Evolutionary conservation across 306 rosid species (phyloP).

Genomic region (Trifolium fragiferum): DNA sequence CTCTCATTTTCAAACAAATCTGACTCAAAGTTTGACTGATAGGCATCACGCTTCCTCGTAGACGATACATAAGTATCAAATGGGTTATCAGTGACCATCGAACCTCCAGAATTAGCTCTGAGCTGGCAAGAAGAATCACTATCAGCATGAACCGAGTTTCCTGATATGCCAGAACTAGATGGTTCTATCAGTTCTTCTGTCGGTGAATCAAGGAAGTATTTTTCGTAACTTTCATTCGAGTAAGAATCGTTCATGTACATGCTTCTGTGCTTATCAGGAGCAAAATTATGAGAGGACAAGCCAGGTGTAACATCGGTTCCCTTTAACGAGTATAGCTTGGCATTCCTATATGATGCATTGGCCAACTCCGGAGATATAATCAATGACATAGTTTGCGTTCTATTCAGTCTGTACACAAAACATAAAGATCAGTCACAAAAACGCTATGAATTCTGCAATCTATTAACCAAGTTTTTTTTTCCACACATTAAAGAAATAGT

Average conservation of each 20-base stretch:
- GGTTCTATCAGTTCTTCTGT: constrained; percentile 61
- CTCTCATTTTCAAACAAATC: constrained; percentile 65
- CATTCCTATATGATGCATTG: constrained; percentile 61
- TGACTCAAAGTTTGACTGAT: constrained; percentile 55
- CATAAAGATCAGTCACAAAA: constrained; percentile 40
- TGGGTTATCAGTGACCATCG: constrained; percentile 47
- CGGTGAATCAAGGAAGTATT: constrained; percentile 80
- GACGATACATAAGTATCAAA: constrained; percentile 48
- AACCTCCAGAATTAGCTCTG: constrained; percentile 51
- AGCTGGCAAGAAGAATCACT: constrained; percentile 49
- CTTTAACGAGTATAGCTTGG: constrained; percentile 66
- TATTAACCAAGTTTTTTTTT: not conserved
- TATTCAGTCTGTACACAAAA: constrained; percentile 43
- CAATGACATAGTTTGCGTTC: constrained; percentile 64
- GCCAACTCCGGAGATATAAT: constrained; percentile 69
- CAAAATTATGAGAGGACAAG: constrained; percentile 58
- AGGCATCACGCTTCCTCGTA: constrained; percentile 45
- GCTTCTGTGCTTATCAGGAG: constrained; percentile 61
- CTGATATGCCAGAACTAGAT: constrained; percentile 64
- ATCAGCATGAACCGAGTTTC: constrained; percentile 56
- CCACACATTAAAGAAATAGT: constrained; percentile 19
- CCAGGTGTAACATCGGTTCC: constrained; percentile 65
- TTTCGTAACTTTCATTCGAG: constrained; percentile 74
- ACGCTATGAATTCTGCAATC: constrained; percentile 19
- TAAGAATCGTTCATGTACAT: constrained; percentile 61